Conservation (phyloP, 441 rosid species). For the Breynia disticha region DNA sequence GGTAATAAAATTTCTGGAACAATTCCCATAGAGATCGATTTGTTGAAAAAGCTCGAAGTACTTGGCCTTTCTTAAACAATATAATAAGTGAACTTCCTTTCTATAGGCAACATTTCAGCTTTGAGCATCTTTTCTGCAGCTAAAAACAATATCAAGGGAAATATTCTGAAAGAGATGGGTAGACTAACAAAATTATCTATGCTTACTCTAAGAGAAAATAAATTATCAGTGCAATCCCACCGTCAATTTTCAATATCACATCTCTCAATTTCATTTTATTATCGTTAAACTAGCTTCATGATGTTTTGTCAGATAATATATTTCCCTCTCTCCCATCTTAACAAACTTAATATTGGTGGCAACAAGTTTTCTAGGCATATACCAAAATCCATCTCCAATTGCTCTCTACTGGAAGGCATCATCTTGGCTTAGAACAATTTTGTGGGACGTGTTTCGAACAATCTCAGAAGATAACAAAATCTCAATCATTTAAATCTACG, state of each 20-base stretch:
- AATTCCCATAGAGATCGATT: constrained; percentile 1
- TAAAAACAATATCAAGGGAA: constrained; percentile 4
- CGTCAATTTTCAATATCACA: constrained; percentile 7
- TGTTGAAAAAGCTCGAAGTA: neutral
- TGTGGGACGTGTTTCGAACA: neutral
- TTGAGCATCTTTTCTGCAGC: neutral
- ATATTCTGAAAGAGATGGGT: constrained; percentile 4
- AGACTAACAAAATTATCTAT: neutral
- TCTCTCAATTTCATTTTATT: neutral
- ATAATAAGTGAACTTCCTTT: constrained; percentile 11
- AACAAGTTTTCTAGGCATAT: neutral
- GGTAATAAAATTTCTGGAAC: neutral
- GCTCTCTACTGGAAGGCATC: neutral
- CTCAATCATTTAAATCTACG: neutral
- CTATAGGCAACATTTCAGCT: constrained; percentile 12
- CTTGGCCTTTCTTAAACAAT: neutral
- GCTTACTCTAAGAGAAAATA: neutral
- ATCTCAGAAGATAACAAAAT: neutral
- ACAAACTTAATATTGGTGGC: neutral
- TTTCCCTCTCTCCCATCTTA: constrained; percentile 6
- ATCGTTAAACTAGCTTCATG: neutral
- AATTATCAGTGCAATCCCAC: constrained; percentile 1
- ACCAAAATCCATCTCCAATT: neutral
- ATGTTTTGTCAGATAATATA: neutral
- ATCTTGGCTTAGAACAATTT: neutral